Percentiles rank a stretch among this genome's conserved stretches.
Evolutionary conservation across 148 eudicot species (phyloP).

Genomic region (Pouteria glomerata): DNA sequence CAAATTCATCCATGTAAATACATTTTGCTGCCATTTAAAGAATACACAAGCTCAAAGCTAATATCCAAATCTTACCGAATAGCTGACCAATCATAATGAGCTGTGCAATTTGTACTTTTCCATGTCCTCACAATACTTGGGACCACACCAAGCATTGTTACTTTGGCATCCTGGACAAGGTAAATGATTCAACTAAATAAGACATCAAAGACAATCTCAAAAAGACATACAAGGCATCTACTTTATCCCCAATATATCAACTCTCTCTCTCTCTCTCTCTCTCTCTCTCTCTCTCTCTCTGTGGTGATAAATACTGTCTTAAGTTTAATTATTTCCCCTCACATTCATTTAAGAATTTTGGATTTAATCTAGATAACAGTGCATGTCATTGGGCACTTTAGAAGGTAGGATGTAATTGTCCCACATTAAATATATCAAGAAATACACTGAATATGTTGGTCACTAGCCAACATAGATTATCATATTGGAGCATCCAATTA

Average conservation of each 20-base stretch:
- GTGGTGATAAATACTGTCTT: not conserved
- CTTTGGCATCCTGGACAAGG: slow-evolving; percentile 75
- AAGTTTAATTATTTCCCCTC: no score
- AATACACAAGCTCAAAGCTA: not conserved
- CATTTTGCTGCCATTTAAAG: not conserved
- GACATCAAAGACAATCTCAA: not conserved
- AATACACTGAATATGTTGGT: no score
- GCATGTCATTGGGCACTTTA: no score
- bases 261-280: not conserved
- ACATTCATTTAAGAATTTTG: no score
- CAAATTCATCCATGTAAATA: not conserved
- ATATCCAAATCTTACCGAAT: slow-evolving; percentile 46
- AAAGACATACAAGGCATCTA: not conserved
- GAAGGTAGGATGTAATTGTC: no score
- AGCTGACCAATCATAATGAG: slow-evolving; percentile 78
- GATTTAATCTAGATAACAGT: no score
- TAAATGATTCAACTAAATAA: not conserved
- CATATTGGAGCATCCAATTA: no score
- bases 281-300: no score
- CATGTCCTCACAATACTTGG: slow-evolving; percentile 92
- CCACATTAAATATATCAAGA: no score
- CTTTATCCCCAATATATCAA: not conserved
- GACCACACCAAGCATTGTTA: slow-evolving; percentile 90
- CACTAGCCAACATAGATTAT: no score
- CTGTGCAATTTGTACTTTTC: slow-evolving; percentile 61